These are phyloP conservation scores for Kokia cookei DNA, from an alignment of 441 rosid genomes.

Conservation along the genomic window DNA sequence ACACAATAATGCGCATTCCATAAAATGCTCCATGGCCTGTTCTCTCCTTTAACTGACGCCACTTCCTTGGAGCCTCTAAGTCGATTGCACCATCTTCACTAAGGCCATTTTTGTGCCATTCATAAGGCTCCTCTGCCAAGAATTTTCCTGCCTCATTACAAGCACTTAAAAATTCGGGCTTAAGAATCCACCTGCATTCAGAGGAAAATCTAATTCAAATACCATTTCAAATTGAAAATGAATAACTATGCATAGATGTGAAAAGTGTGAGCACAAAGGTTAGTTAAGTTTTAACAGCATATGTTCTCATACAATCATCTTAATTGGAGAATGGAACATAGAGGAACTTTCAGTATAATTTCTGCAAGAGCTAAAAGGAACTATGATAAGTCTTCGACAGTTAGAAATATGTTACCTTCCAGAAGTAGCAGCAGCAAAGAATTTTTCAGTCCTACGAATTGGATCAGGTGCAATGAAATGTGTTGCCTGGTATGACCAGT, in stretches of 20 bases:
- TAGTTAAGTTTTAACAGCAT: background rate
- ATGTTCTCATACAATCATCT: background rate
- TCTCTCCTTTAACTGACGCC: slow-evolving; percentile 77
- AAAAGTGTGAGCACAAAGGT: background rate
- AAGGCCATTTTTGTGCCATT: slow-evolving; percentile 71
- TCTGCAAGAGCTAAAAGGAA: background rate
- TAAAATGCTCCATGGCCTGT: slow-evolving; percentile 94
- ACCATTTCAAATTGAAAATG: background rate
- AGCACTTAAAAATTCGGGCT: slow-evolving; percentile 70
- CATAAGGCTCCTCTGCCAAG: slow-evolving; percentile 69
- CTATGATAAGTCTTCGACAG: background rate
- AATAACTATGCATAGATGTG: background rate
- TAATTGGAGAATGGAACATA: background rate
- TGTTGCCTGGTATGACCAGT: slow-evolving; percentile 96
- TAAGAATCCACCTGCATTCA: slow-evolving; percentile 74
- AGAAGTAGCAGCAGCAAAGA: slow-evolving; percentile 91
- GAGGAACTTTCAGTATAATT: background rate
- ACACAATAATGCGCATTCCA: slow-evolving; percentile 68
- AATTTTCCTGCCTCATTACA: slow-evolving; percentile 68
- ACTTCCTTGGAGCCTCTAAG: slow-evolving; percentile 84
- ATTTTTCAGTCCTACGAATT: slow-evolving; percentile 76
- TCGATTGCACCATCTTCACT: slow-evolving; percentile 79
- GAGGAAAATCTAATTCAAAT: background rate
- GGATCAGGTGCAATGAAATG: slow-evolving; percentile 73
- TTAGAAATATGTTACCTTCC: slow-evolving; percentile 53